A percentile compares a stretch with the other conserved stretches of the same genome.
Conservation (phyloP, 768 basidiomycete genomes). For the Exidia glandulosa region DNA sequence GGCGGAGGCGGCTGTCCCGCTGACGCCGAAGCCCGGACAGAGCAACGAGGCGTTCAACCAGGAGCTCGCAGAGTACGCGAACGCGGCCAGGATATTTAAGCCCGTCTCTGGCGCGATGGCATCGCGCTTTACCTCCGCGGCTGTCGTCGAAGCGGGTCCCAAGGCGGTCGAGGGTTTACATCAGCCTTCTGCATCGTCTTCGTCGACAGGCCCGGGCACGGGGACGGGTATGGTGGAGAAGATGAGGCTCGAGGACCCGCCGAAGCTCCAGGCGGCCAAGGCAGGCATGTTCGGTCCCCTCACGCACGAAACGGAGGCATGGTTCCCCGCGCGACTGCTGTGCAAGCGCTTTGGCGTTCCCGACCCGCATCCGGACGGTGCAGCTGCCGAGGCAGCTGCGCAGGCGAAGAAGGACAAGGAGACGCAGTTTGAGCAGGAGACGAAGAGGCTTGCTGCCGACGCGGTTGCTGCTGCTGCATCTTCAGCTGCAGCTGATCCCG, state of each 20-base stretch:
- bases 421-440: constrained; percentile 13
- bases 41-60: constrained; percentile 59
- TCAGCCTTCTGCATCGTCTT: constrained; percentile 27
- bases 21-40: constrained; percentile 47
- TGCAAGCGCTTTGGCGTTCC: constrained; percentile 92
- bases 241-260: constrained; percentile 49
- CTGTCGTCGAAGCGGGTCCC: constrained; percentile 55
- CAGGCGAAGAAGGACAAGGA: constrained; percentile 22
- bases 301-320: constrained; percentile 63
- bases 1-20: constrained; percentile 25
- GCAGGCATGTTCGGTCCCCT: constrained; percentile 84
- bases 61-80: constrained; percentile 79
- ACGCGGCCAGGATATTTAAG: constrained; percentile 81
- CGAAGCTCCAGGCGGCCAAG: constrained; percentile 70
- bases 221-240: constrained; percentile 35
- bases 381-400: constrained; percentile 13
- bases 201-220: constrained; percentile 19
- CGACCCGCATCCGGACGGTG: constrained; percentile 59
- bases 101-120: constrained; percentile 91
- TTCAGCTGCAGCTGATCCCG: constrained; percentile 9
- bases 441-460: constrained; percentile 7
- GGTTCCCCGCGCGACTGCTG: constrained; percentile 75
- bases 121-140: constrained; percentile 79
- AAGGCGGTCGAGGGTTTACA: constrained; percentile 58
- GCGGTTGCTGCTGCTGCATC: constrained; percentile 3